Percentiles rank a stretch among this genome's conserved stretches.
Evolutionary conservation across 164 flowering plant species (phyloP).

Genomic region (Chloranthus sessilifolius): DNA sequence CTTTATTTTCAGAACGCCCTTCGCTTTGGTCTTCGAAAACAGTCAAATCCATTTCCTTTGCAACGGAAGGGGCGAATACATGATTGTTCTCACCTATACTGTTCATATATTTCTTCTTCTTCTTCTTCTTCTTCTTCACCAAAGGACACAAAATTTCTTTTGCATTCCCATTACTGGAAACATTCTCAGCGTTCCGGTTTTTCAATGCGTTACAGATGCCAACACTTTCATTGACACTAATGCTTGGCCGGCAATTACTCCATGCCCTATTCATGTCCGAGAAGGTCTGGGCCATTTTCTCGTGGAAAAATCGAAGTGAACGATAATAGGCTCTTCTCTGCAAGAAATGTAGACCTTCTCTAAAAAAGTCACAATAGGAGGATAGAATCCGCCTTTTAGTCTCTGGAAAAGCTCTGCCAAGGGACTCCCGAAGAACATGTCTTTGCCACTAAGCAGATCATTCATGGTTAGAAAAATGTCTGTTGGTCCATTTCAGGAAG

Average conservation of each 20-base stretch:
- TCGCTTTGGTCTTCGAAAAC: slow-evolving; percentile 17
- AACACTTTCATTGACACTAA: slow-evolving; percentile 21
- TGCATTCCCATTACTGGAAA: too few species aligned
- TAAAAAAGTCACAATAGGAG: slow-evolving; percentile 22
- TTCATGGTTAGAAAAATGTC: slow-evolving; percentile 30
- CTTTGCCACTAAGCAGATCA: slow-evolving; percentile 28
- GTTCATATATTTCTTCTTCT: slow-evolving; percentile 14
- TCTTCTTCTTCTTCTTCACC: too few species aligned
- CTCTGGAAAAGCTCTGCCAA: slow-evolving; percentile 22
- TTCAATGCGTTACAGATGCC: slow-evolving; percentile 17
- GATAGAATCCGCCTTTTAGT: slow-evolving; percentile 31
- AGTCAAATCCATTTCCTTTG: slow-evolving; percentile 16
- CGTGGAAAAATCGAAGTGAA: slow-evolving; percentile 24
- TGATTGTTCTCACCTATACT: too few species aligned
- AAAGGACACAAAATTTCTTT: too few species aligned
- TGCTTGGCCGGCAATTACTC: slow-evolving; percentile 20
- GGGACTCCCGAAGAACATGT: slow-evolving; percentile 31
- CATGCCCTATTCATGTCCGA: slow-evolving; percentile 25
- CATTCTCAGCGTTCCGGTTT: slow-evolving; percentile 8
- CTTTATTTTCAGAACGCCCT: slow-evolving; percentile 28
- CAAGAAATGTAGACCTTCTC: slow-evolving; percentile 22
- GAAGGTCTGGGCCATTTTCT: slow-evolving; percentile 20
- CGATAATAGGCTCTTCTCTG: slow-evolving; percentile 23
- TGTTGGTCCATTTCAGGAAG: slow-evolving; percentile 38
- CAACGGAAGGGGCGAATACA: slow-evolving; percentile 18